These are phyloP conservation scores for Claviceps sp. DNA, from an alignment of 2,329 filamentous ascomycete species.

Conservation along the genomic window DNA sequence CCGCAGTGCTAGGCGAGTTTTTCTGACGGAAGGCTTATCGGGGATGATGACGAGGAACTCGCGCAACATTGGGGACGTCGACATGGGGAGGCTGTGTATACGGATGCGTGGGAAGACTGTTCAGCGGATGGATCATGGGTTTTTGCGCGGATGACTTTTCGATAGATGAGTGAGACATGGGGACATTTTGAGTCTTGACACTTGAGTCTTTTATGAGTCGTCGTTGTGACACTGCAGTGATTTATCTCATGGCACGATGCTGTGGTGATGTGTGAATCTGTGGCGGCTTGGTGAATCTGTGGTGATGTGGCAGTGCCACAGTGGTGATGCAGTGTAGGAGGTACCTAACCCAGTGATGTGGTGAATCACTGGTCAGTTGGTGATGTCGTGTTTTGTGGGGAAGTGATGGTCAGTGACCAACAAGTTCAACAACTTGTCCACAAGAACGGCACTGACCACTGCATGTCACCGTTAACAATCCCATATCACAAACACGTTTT, in stretches of 20 bases:
- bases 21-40: constrained; percentile 45
- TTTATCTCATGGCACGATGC: neutral
- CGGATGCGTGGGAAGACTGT: neutral
- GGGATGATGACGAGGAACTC: constrained; percentile 60
- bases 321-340: too few relatives aligned
- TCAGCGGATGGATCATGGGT: constrained; percentile 1
- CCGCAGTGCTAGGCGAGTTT: constrained; percentile 49
- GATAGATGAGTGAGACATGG: constrained; percentile 3
- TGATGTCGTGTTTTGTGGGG: too few relatives aligned
- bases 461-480: too few relatives aligned
- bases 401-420: too few relatives aligned
- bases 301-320: too few relatives aligned
- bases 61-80: constrained; percentile 24
- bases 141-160: neutral
- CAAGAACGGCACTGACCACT: too few relatives aligned
- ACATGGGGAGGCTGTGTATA: constrained; percentile 17
- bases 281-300: too few relatives aligned
- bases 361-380: too few relatives aligned
- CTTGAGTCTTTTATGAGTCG: neutral
- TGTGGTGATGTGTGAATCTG: too few relatives aligned
- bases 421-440: too few relatives aligned
- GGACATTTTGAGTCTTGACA: constrained; percentile 1
- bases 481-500: too few relatives aligned
- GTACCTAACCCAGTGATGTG: too few relatives aligned
- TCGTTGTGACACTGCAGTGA: neutral